These are phyloP conservation scores for Nigrospora osmanthi DNA, from an alignment of 2,329 filamentous ascomycete species.

Conservation along the genomic window DNA sequence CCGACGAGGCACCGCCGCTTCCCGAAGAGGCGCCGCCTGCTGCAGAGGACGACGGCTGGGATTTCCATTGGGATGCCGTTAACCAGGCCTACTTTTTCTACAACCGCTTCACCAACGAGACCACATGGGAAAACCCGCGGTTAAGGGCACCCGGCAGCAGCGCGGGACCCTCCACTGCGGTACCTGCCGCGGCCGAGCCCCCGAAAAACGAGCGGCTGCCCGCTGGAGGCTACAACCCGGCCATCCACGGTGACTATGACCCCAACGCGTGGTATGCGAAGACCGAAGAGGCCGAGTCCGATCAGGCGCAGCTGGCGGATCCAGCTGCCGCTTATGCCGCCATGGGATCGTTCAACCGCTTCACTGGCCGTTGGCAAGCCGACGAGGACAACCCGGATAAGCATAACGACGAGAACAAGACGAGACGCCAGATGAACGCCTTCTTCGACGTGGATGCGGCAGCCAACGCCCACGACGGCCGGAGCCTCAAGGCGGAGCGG, in stretches of 20 bases:
- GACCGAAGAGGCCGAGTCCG: slow-evolving; percentile 28
- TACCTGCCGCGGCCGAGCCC: slow-evolving; percentile 15
- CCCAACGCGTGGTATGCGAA: slow-evolving; percentile 91
- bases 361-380: slow-evolving; percentile 76
- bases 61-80: slow-evolving; percentile 65
- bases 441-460: slow-evolving; percentile 95
- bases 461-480: slow-evolving; percentile 82
- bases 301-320: slow-evolving; percentile 22
- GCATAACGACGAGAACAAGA: slow-evolving; percentile 83
- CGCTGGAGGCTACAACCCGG: slow-evolving; percentile 82
- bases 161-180: slow-evolving; percentile 13
- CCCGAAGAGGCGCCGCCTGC: slow-evolving; percentile 18
- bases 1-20: slow-evolving; percentile 26
- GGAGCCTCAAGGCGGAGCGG: slow-evolving; percentile 85
- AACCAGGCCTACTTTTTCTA: slow-evolving; percentile 73
- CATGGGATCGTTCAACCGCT: slow-evolving; percentile 79
- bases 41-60: slow-evolving; percentile 69
- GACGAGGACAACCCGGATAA: slow-evolving; percentile 61
- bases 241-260: slow-evolving; percentile 94
- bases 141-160: slow-evolving; percentile 49
- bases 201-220: slow-evolving; percentile 30
- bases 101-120: slow-evolving; percentile 68
- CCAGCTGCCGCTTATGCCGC: slow-evolving; percentile 48
- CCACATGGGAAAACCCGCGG: slow-evolving; percentile 84
- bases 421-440: slow-evolving; percentile 78